Evolutionary conservation across 805 yeast species (phyloP).

Genomic region (Sugiyamaella valdiviana): DNA sequence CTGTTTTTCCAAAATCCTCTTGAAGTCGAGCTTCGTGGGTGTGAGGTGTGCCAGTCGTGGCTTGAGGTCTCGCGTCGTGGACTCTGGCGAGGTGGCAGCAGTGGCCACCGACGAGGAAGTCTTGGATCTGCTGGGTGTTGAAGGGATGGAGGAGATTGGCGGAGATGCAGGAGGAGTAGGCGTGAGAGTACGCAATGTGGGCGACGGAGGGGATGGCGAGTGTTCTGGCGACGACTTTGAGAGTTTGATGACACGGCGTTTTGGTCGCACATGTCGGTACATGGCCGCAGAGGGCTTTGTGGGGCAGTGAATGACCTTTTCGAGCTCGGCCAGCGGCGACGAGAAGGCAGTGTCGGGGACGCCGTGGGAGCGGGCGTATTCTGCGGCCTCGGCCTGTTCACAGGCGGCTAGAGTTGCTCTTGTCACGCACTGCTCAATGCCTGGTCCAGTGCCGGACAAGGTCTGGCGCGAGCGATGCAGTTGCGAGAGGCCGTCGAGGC

Average conservation of each 20-base stretch:
- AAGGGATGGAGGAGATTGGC: not conserved
- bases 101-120: not conserved
- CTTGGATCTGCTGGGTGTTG: not conserved
- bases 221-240: not conserved
- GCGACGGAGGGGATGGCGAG: not conserved
- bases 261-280: not conserved
- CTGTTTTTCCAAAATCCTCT: constrained; percentile 1
- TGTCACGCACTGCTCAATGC: constrained; percentile 1
- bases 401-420: constrained; percentile 2
- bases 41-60: not conserved
- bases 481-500: not conserved
- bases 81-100: not conserved
- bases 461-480: not conserved
- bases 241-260: constrained; percentile 6
- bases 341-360: not conserved
- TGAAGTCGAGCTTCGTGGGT: constrained; percentile 3
- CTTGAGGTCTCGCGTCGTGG: not conserved
- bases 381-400: not conserved
- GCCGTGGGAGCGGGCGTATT: not conserved
- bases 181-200: not conserved
- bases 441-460: not conserved
- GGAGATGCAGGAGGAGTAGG: constrained; percentile 1
- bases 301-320: not conserved
- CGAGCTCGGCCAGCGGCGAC: not conserved
- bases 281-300: not conserved